phyloP scores from a whole-genome alignment of 2,329 filamentous ascomycete genomes.

The Colletotrichum euphorbiae region DNA sequence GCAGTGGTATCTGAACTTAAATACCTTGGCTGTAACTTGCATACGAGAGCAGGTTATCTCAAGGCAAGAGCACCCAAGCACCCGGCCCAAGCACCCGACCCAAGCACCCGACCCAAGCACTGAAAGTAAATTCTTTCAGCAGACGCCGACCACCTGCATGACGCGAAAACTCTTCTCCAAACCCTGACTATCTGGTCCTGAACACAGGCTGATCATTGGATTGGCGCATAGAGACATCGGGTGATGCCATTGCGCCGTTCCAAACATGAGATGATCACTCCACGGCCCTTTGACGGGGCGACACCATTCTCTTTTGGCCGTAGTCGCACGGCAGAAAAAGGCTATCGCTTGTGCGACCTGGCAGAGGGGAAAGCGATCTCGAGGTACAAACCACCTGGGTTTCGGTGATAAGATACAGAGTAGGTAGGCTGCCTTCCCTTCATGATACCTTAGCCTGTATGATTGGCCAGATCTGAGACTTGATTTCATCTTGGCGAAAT shows the following conservation, averaged over 20 bases:
- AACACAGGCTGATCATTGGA: constrained; percentile 8
- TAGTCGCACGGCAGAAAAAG: neutral
- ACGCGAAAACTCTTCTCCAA: neutral
- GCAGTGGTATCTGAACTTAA: neutral
- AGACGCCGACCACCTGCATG: constrained; percentile 7
- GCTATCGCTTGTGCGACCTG: neutral
- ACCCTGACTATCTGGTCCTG: constrained; percentile 3
- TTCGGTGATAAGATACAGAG: too few relatives aligned
- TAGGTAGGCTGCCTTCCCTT: too few relatives aligned
- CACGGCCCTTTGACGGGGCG: neutral
- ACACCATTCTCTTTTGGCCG: neutral
- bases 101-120: neutral
- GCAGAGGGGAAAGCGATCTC: neutral
- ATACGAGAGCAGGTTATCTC: neutral
- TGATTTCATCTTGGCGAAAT: too few relatives aligned
- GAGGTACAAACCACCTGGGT: neutral
- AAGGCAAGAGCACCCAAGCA: neutral
- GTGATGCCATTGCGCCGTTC: constrained; percentile 8
- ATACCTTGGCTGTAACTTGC: too few relatives aligned
- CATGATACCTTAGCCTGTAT: too few relatives aligned
- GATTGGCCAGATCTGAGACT: too few relatives aligned
- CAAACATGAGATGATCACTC: constrained; percentile 29
- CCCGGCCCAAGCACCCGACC: neutral
- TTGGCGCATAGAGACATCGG: constrained; percentile 3
- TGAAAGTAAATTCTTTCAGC: too few relatives aligned